Base-by-base conservation (phyloP, 163 green algal species). In the Trebouxiophyceae sp. region DNA sequence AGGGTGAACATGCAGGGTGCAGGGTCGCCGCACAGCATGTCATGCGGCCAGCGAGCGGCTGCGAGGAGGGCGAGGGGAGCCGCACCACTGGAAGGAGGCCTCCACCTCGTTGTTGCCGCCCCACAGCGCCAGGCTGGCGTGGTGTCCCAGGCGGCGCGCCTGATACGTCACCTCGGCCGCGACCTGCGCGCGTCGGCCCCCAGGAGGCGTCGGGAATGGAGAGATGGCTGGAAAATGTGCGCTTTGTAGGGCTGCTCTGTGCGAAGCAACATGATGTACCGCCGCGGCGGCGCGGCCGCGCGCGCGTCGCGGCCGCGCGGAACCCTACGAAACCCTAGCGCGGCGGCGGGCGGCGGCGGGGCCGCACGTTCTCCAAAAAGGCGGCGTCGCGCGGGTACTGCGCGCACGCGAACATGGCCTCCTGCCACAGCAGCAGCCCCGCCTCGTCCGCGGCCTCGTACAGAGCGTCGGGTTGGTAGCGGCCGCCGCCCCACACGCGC, bases 371-470 rank as follows among this genome's bases (percentile, higher is more conserved):
- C 1, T 58, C 19, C 2, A 88, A 69, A 70, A 89, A 89, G 20
- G 59, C 39, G 0, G 31, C 16, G 44, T 82, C 55, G 3, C 57
- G 5, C 2, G 83, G 84, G 59, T 89, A 90, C 27, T 71, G 56
- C 16, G 72, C 68, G 57, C 84, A 90, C 0, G 86, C 80, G 73
- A 86, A 87, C 73, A 82, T 84, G 32, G 74, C 79, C 64, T 93
- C 86, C 69, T 91, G 86, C 86, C 86, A 92, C 32, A 93, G 69
- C 33, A 92, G 67, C 22, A 92, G 32, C 0, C 85, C 85, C 12
- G 56, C 24, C 50, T 81, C 74, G 57, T 92, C 85, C 29, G 64
- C 79, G 0, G 66, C 62, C 22, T 89, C 78, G 61, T 91, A 91
- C 54, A 89, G 81, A 5, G 45, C 47, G 32, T 80, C 67, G 19